phyloP scores from a whole-genome alignment of 1,284 basidiomycete species.

The Ustilago loliicola region DNA sequence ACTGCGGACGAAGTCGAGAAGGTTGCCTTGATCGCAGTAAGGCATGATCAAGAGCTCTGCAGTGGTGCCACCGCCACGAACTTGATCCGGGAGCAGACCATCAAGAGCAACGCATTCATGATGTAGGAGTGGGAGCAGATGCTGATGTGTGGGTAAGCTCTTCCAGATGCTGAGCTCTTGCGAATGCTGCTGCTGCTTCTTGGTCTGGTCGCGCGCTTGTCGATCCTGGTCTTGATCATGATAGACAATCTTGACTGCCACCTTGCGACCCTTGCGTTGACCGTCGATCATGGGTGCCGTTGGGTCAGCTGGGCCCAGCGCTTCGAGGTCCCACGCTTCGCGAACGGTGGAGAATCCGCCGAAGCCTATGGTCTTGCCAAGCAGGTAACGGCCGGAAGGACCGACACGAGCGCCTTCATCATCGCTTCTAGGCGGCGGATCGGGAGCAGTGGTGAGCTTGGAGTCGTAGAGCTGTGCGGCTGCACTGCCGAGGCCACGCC shows the following conservation, averaged over 20 bases:
- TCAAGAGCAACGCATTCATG: constrained; percentile 48
- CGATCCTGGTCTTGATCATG: constrained; percentile 18
- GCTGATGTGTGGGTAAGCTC: constrained; percentile 51
- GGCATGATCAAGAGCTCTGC: constrained; percentile 63
- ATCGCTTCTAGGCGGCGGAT: constrained; percentile 40
- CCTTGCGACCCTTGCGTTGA: constrained; percentile 31
- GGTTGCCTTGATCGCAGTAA: constrained; percentile 55
- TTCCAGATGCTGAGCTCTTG: constrained; percentile 62
- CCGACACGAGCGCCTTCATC: constrained; percentile 60
- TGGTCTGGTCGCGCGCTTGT: constrained; percentile 7
- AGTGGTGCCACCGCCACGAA: constrained; percentile 2
- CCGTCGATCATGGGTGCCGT: constrained; percentile 38
- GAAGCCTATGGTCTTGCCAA: constrained; percentile 83
- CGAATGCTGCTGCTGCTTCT: constrained; percentile 14
- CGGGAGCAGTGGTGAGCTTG: constrained; percentile 25
- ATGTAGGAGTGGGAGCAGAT: constrained; percentile 60
- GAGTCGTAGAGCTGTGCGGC: constrained; percentile 43
- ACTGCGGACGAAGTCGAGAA: constrained; percentile 60
- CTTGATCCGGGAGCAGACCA: background rate
- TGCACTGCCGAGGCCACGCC: constrained; percentile 45
- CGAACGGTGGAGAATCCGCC: constrained; percentile 90
- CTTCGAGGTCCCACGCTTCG: constrained; percentile 72
- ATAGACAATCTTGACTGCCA: constrained; percentile 63
- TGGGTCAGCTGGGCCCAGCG: constrained; percentile 27
- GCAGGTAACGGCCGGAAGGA: constrained; percentile 74